Conservation (phyloP, 73 alveolate genomes). For the Tetrahymena malaccensis region DNA sequence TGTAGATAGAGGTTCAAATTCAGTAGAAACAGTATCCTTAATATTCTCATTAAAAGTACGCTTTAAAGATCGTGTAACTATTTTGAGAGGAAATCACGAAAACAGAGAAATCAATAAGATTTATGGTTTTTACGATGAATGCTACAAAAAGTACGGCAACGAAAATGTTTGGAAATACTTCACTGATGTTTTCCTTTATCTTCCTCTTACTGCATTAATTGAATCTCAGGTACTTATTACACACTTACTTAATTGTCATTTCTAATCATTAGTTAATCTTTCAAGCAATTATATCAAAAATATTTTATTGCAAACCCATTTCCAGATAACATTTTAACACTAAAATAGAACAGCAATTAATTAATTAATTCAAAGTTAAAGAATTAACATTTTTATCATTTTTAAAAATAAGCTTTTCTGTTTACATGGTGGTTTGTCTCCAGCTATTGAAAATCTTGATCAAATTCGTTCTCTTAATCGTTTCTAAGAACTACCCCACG, state of each 20-base stretch:
- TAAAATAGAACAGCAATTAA: too few relatives aligned
- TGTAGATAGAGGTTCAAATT: constrained; percentile 76
- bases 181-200: constrained; percentile 77
- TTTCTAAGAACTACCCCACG: constrained; percentile 85
- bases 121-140: constrained; percentile 92
- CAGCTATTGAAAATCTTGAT: constrained; percentile 67
- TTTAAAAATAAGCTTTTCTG: constrained; percentile 56
- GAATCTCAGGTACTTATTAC: constrained; percentile 48
- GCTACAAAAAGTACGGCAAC: constrained; percentile 83
- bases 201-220: constrained; percentile 80
- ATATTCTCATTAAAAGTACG: constrained; percentile 69
- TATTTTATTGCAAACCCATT: too few relatives aligned
- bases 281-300: too few relatives aligned
- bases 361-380: background rate
- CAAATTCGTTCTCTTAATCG: constrained; percentile 58
- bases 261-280: too few relatives aligned
- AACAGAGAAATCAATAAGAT: constrained; percentile 69
- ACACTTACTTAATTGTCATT: background rate
- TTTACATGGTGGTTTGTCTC: constrained; percentile 89
- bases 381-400: background rate
- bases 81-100: constrained; percentile 86
- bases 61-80: constrained; percentile 65
- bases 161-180: constrained; percentile 82
- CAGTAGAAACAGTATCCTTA: constrained; percentile 76
- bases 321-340: too few relatives aligned